Evolutionary conservation across 371 early-diverging fungal species (phyloP), one percentile per base, ranked within the genome.

Genomic region (Funneliformis caledonium): DNA sequence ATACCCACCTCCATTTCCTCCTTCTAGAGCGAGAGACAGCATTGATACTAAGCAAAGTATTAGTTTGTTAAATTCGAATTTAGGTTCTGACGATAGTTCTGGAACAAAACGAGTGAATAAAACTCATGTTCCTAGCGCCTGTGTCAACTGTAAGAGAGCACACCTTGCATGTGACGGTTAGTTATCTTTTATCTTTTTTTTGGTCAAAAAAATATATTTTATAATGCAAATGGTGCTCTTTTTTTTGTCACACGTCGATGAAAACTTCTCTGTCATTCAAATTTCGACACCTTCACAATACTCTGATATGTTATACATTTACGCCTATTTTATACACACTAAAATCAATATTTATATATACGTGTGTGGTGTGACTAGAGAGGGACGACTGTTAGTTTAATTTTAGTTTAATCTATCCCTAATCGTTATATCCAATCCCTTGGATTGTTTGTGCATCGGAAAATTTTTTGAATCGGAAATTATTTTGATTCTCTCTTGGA

Each of bases 81-180:
- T 70, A 45, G 47, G 47, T 26, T 11, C 10, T 16, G 70, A 70
- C 6, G 70, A 70, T 47, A 68, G 70, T 48, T 22, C 76, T 56
- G 50, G 64, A n/a, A n/a, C 14, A 33, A 37, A 61, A 26, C 31
- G 82, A 50, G 80, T 61, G n/a, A 80, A 78, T 56, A 83, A 79
- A 62, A 82, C 83, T 61, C 83, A 87, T 73, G 88, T 87, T 31
- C 85, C 88, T 31, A 87, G 88, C 64, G 88, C 89, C 62, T 91
- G 93, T 84, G 84, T 89, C 48, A 90, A 92, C 83, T 92, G 93
- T 83, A 91, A 91, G 70, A 87, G 88, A 72, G 89, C 93, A 6
- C 93, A 92, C 81, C 85, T 92, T 59, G 93, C 93, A n/a, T 92
- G 93, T 83, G 92, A 92, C 70, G 78, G 83, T 83, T 77, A 72